A percentile compares a stretch with the other conserved stretches of the same genome.
These are phyloP conservation scores for Puccinia hordei DNA, from an alignment of 1,284 basidiomycete genomes.

Conservation along the genomic window DNA sequence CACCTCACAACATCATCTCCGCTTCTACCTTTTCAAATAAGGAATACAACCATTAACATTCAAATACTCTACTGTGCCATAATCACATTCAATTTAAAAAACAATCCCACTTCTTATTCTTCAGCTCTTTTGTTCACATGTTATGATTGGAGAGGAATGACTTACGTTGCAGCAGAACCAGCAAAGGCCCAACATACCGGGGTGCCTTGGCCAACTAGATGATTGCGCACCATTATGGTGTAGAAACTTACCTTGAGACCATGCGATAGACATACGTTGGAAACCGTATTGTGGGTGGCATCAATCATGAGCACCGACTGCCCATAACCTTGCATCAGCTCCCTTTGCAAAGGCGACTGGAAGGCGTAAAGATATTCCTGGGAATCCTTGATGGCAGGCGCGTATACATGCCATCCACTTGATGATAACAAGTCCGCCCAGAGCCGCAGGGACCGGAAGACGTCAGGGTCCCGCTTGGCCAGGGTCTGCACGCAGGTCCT, in stretches of 20 bases:
- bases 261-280: background rate
- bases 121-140: no score
- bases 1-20: no score
- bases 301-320: background rate
- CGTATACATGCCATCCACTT: background rate
- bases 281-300: background rate
- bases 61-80: no score
- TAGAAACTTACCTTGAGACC: background rate
- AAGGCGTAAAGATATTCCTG: background rate
- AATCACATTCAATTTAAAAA: no score
- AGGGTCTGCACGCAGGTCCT: background rate
- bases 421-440: background rate
- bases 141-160: background rate
- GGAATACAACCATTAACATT: no score
- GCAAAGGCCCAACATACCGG: constrained; percentile 16
- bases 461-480: background rate
- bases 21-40: no score
- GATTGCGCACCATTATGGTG: background rate
- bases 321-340: background rate
- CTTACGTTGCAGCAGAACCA: background rate
- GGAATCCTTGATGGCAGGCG: background rate
- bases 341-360: background rate
- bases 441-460: background rate
- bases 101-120: no score
- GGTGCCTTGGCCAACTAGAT: background rate